A percentile compares a stretch with the other conserved stretches of the same genome.
Conservation (phyloP, 2,329 filamentous ascomycete species). For the Penicillium sp. region DNA sequence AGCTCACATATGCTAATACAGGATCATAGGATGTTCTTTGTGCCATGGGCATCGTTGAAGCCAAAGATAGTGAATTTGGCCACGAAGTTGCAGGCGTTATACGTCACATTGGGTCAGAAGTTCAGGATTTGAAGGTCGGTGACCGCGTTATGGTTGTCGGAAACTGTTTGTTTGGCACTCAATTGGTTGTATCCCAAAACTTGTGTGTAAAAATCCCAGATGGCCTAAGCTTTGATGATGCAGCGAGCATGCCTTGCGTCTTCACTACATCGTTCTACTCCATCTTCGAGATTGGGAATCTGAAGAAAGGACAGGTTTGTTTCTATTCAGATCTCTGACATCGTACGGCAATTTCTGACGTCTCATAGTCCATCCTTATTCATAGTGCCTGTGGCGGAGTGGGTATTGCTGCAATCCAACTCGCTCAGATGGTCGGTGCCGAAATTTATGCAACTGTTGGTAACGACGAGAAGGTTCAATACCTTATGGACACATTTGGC, state of each 20-base stretch:
- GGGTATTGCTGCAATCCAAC: slow-evolving; percentile 27
- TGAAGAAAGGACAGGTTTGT: slow-evolving; percentile 23
- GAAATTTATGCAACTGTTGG: slow-evolving; percentile 29
- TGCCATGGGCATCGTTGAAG: slow-evolving; percentile 15
- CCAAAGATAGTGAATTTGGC: slow-evolving; percentile 16
- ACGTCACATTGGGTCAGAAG: slow-evolving; percentile 18
- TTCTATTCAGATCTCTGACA: neutral
- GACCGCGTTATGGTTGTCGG: slow-evolving; percentile 26
- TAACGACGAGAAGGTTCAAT: slow-evolving; percentile 21
- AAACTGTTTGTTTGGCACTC: slow-evolving; percentile 10
- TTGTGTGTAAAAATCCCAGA: slow-evolving; percentile 17
- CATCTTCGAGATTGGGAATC: slow-evolving; percentile 23
- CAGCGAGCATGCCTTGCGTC: slow-evolving; percentile 21
- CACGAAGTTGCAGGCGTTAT: slow-evolving; percentile 26
- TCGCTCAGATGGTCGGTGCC: slow-evolving; percentile 24
- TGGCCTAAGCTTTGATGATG: slow-evolving; percentile 18
- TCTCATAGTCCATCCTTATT: slow-evolving; percentile 26
- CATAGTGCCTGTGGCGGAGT: slow-evolving; percentile 30
- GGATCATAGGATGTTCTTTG: slow-evolving; percentile 18
- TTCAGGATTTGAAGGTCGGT: slow-evolving; percentile 18
- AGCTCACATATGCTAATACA: neutral
- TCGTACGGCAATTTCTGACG: neutral
- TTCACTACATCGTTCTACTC: slow-evolving; percentile 23
- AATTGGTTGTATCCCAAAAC: slow-evolving; percentile 10
- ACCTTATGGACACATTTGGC: slow-evolving; percentile 22